Evolutionary conservation across 2,329 filamentous ascomycete genomes (phyloP).

Genomic region (Colletotrichum tropicale): DNA sequence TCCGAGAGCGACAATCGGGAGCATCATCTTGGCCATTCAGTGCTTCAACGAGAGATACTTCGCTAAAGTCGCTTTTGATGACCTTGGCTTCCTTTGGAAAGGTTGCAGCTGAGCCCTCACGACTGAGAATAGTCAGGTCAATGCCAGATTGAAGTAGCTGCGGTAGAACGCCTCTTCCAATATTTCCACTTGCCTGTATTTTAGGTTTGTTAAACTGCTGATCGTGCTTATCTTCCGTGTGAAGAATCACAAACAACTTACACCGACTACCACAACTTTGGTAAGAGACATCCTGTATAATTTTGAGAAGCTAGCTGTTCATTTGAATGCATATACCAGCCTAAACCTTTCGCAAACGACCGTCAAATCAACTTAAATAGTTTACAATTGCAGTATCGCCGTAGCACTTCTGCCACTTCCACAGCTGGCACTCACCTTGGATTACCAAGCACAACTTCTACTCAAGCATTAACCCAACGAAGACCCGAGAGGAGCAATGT

Average conservation of each 20-base stretch:
- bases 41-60: background rate
- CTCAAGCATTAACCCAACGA: background rate
- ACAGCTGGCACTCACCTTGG: background rate
- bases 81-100: background rate
- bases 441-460: background rate
- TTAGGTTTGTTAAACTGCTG: background rate
- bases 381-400: background rate
- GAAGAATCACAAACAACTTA: background rate
- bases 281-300: background rate
- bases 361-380: background rate
- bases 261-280: background rate
- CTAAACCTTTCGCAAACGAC: background rate
- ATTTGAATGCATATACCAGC: background rate
- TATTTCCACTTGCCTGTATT: background rate
- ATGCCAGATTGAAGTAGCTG: background rate
- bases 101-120: background rate
- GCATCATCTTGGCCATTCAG: slow-evolving; percentile 28
- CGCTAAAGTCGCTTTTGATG: background rate
- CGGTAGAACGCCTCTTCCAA: background rate
- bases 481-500: background rate
- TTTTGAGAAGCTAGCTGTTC: background rate
- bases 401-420: background rate
- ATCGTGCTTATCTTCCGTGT: background rate
- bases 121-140: background rate
- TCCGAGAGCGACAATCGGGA: slow-evolving; percentile 29